Evolutionary conservation across 371 early-diverging fungal genomes (phyloP), one percentile per base, ranked within the genome.

Genomic region (Mortierella sp.): DNA sequence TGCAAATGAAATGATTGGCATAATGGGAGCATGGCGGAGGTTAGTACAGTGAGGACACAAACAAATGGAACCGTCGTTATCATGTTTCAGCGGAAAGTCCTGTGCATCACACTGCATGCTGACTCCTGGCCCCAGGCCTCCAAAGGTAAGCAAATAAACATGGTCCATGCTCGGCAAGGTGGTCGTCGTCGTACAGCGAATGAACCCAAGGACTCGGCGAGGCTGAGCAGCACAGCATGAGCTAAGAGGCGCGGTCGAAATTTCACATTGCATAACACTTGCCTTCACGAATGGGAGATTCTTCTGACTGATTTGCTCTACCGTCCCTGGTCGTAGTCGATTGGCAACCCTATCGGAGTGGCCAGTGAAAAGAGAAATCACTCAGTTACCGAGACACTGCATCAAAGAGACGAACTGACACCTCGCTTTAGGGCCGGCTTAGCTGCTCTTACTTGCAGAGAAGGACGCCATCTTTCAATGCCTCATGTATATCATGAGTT

Each of bases 241-340:
- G 9, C 9, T 37, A 9, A 9, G 9, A 37, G 37, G 3, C 37
- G 37, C 37, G 37, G 37, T 9, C 37, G 9, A 37, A 37, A 26
- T 29, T 57, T 48, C 28, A 45, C 16, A 66, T 25, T 55, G 37
- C 25, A 12, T 19, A 16, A 37, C 15, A 18, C 60, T 64, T 86
- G 90, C 93, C 83, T 94, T 90, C 64, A 91, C 84, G 75, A 95
- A 94, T 4, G 94, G 91, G 29, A 91, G 81, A 51, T 87, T 84
- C 57, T 88, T 89, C 30, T 86, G 85, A 62, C 89, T 89, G 64
- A 94, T 88, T 66, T 88, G 86, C 66, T 87, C 86, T 19, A 94
- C 88, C 11, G 87, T 90, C 15, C 89, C 90, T 12, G 95, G 96
- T 37, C 86, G 81, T 29, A 96, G 77, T 57, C 84, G 85, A 83